phyloP scores from a whole-genome alignment of 768 basidiomycete genomes.

The Glaciozyma martinii region DNA sequence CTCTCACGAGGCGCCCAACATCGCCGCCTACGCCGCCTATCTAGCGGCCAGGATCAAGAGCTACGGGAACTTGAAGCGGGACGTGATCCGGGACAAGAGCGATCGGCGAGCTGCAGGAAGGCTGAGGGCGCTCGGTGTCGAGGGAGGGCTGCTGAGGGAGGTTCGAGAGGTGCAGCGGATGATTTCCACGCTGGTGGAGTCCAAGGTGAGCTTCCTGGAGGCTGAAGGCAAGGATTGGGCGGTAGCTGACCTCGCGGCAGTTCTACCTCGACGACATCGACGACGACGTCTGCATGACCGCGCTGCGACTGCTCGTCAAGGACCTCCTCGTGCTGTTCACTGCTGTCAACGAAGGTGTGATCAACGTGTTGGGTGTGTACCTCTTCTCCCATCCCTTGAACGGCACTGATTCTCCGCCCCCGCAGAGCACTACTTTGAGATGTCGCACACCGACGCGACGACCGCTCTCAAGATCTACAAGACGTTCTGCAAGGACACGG shows the following conservation, averaged over 20 bases:
- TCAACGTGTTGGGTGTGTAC: conserved; percentile 47
- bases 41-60: conserved; percentile 79
- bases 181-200: conserved; percentile 79
- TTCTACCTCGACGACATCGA: conserved; percentile 90
- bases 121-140: conserved; percentile 80
- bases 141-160: conserved; percentile 88
- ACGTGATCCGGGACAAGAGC: conserved; percentile 84
- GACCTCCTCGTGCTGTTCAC: conserved; percentile 92
- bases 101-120: conserved; percentile 48
- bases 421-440: conserved; percentile 89
- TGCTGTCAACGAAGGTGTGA: conserved; percentile 86
- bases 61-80: conserved; percentile 84
- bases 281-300: conserved; percentile 79
- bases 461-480: conserved; percentile 81
- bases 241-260: conserved; percentile 41
- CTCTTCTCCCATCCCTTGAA: neutral
- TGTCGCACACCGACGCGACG: conserved; percentile 85
- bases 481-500: conserved; percentile 87
- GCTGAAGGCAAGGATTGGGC: too few species aligned
- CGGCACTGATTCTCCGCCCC: neutral
- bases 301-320: conserved; percentile 87
- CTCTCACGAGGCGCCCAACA: conserved; percentile 62
- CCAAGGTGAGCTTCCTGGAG: conserved; percentile 50
- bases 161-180: conserved; percentile 81
- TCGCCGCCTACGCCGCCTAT: conserved; percentile 78